Percentiles rank a stretch among this genome's conserved stretches.
Evolutionary conservation across 139 green algal genomes (phyloP).

Genomic region (Coccomyxa sp.): DNA sequence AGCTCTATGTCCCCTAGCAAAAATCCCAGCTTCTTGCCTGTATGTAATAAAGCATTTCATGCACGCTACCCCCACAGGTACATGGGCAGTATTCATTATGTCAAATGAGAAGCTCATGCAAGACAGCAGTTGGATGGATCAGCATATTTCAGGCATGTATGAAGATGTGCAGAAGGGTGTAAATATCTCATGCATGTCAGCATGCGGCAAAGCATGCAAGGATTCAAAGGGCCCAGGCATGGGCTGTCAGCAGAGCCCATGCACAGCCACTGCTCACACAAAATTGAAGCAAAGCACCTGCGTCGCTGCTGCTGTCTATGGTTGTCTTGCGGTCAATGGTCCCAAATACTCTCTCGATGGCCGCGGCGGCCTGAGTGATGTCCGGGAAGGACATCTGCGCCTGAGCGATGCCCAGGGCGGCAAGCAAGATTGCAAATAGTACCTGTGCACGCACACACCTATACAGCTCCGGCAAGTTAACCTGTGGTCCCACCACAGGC

Average conservation of each 20-base stretch:
- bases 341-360: slow-evolving; percentile 64
- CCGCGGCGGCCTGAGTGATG: slow-evolving; percentile 56
- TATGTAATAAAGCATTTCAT: neutral
- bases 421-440: slow-evolving; percentile 76
- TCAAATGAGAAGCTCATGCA: no score
- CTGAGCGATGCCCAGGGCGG: slow-evolving; percentile 52
- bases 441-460: slow-evolving; percentile 18
- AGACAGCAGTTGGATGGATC: neutral
- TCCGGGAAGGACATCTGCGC: slow-evolving; percentile 44
- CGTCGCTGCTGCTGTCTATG: slow-evolving; percentile 46
- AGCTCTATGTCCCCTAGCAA: slow-evolving; percentile 32
- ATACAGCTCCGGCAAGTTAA: no score
- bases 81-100: no score
- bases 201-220: no score
- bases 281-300: no score
- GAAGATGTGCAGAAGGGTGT: no score
- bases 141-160: neutral
- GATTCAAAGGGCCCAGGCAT: no score
- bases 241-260: no score
- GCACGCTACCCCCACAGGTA: no score
- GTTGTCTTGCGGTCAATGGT: slow-evolving; percentile 69
- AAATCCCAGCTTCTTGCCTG: neutral
- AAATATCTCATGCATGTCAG: no score
- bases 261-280: no score
- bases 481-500: no score